Conservation (phyloP, 345 rosid genomes). For the Pistacia atlantica region DNA sequence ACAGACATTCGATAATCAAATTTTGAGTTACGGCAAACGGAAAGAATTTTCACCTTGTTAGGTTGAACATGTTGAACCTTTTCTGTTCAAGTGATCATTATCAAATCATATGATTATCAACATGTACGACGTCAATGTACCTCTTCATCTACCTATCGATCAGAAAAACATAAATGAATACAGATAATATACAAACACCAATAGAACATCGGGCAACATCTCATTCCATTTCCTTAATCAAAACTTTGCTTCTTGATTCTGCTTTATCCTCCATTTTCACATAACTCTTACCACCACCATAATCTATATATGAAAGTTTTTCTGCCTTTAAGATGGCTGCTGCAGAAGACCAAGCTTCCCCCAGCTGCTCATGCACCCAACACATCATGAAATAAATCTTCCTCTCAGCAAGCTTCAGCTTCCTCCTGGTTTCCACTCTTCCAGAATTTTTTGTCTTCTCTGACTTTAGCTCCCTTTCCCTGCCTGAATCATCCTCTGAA, state of each 20-base stretch:
- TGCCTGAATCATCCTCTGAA: slow-evolving; percentile 62
- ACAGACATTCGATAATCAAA: no score
- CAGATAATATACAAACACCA: not conserved
- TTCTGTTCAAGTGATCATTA: no score
- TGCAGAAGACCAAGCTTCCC: slow-evolving; percentile 61
- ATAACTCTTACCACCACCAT: slow-evolving; percentile 23
- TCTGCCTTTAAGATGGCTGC: slow-evolving; percentile 57
- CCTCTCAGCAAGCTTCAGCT: slow-evolving; percentile 73
- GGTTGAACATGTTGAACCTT: no score
- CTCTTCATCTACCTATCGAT: no score
- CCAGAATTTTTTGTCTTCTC: slow-evolving; percentile 40
- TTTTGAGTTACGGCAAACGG: no score
- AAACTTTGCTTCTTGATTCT: slow-evolving; percentile 35
- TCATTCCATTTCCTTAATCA: slow-evolving; percentile 68
- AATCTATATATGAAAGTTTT: slow-evolving; percentile 41
- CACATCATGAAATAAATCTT: slow-evolving; percentile 83
- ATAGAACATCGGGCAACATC: not conserved
- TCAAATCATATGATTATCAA: no score
- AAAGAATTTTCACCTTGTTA: no score
- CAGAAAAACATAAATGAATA: not conserved
- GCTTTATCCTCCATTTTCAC: slow-evolving; percentile 28
- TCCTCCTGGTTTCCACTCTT: slow-evolving; percentile 53
- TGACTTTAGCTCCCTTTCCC: slow-evolving; percentile 53
- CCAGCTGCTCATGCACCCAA: slow-evolving; percentile 83
- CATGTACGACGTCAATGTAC: no score